A percentile compares a stretch with the other conserved stretches of the same genome.
phyloP scores from a whole-genome alignment of 2,329 filamentous ascomycete species.

The Blumeriella jaapii region DNA sequence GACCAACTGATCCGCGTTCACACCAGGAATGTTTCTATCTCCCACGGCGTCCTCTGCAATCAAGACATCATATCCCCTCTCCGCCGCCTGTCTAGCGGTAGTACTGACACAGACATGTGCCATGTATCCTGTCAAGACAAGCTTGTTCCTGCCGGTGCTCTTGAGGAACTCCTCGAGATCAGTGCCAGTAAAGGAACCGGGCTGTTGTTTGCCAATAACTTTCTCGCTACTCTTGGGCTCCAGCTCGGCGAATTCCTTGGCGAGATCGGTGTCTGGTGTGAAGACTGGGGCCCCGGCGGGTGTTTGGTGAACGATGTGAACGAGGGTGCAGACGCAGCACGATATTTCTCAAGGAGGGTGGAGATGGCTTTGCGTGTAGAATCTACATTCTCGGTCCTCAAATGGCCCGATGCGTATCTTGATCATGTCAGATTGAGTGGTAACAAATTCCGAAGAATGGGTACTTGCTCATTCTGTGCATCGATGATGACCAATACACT shows the following conservation, averaged over 20 bases:
- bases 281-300: conserved; percentile 56
- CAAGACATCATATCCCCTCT: conserved; percentile 53
- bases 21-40: conserved; percentile 52
- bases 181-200: conserved; percentile 50
- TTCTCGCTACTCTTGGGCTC: conserved; percentile 41
- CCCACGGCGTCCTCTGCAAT: conserved; percentile 51
- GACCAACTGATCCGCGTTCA: conserved; percentile 40
- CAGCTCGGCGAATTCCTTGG: conserved; percentile 49
- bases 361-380: conserved; percentile 45
- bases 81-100: conserved; percentile 47
- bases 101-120: conserved; percentile 55
- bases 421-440: neutral
- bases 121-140: conserved; percentile 51
- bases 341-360: conserved; percentile 46
- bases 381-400: conserved; percentile 42
- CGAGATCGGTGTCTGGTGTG: conserved; percentile 48
- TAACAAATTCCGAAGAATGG: neutral
- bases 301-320: conserved; percentile 49
- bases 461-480: conserved; percentile 55
- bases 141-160: conserved; percentile 40
- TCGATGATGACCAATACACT: conserved; percentile 56
- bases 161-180: conserved; percentile 44
- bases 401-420: conserved; percentile 39
- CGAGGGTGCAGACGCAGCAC: conserved; percentile 39
- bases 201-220: conserved; percentile 44